Evolutionary conservation across 768 basidiomycete species (phyloP), one percentile per base, ranked within the genome.

Genomic region (Tulasnella sp.): DNA sequence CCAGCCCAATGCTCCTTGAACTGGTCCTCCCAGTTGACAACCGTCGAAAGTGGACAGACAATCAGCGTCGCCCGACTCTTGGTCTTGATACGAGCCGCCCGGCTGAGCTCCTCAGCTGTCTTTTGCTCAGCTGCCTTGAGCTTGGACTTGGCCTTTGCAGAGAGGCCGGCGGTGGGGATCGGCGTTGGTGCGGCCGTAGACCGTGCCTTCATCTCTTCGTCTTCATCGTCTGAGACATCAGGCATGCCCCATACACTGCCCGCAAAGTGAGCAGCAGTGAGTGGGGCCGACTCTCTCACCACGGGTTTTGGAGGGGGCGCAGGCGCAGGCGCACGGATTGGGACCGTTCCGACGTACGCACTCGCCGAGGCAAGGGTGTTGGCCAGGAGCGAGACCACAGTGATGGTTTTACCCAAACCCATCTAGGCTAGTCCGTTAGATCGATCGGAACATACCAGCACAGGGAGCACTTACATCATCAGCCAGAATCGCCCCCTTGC

Each of bases 1-100:
- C 92, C 92, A 61, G 78, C 79, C 92, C 92, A 97, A 68, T 99
- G 96, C 67, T 99, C 96, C 58, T 85, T 80, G 65, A 99, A 90
- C 69, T 99, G 96, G 57, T 94, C 90, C 71, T 99, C 96, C 96
- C 96, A 99, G 66, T 98, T 98, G 46, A 88, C 82, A 2, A 99
- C 91, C 4, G 96, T 99, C 9, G 90, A 92, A 35, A 99, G 75
- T 6, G 96, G 96, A 65, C 96, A 98, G 27, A 99, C 78, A 64
- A 99, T 89, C n/a, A 99, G 72, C 5, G 96, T 97, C 17, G 86
- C 96, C 32, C 91, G 81, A 64, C 85, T 88, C 63, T 81, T 84
- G 34, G 76, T 73, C 69, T 89, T 92, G 65, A 94, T 83, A 32
- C 85, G 79, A 62, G 81, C 82, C 14, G 77, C 77, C 49, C 91